Base-by-base conservation (phyloP, 306 rosid genomes). In the Dryas alaskensis region DNA sequence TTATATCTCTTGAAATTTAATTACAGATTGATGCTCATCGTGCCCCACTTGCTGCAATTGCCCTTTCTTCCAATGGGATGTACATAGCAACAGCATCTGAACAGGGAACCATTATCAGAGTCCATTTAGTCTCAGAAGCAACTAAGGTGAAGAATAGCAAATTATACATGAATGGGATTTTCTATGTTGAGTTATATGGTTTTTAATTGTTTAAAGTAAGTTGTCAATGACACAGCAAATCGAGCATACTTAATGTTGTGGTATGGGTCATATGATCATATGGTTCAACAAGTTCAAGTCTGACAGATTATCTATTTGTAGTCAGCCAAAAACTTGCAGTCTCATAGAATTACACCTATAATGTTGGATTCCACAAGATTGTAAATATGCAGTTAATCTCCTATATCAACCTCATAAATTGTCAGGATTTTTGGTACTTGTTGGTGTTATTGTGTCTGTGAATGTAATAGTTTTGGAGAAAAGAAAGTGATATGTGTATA, bases 1-100 rank as follows among this genome's bases (percentile, higher is more conserved):
- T 48, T 68, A 14, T 71, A n/a, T 74, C 37, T 66, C 46, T 65
- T 76, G 42, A 51, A 80, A 65, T 16, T 76, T 76, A 75, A 66
- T 68, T 75, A 45, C 92, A 93, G 98, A 93, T 93, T 66, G 97
- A 91, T 47, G 98, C 98, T 52, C 98, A 93, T 75, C 92, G 83
- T 44, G 82, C 96, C 50, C 96, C 96, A 17, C 84, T 93, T 62
- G 89, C 86, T 83, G 96, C 92, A 60, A 82, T 93, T 84, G 89
- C 79, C 53, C 90, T 93, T 82, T 93, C 97, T 73, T 91, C 94
- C 45, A 93, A 82, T 39, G 98, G 97, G 78, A 84, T 78, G 84
- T 93, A 91, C 79, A 75, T 93, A 72, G 98, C 98, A 76, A 93
- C 98, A 75, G 98, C 98, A 70, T 93, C 98, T 50, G 98, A 93